Evolutionary conservation across 2,329 filamentous ascomycete species (phyloP).

Genomic region (Phyllosticta paracitricarpa): DNA sequence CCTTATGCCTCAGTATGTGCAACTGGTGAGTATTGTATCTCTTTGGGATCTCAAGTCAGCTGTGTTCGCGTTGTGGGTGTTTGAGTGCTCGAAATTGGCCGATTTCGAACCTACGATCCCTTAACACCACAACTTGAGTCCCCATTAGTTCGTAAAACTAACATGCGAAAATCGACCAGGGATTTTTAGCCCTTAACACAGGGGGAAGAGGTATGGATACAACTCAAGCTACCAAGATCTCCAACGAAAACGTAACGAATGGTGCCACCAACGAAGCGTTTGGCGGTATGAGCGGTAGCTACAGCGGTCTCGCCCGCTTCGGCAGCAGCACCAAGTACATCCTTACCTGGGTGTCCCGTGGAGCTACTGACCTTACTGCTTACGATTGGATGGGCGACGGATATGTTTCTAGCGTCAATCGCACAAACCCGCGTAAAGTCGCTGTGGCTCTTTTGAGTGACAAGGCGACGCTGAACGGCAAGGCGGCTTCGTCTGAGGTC

Average conservation of each 20-base stretch:
- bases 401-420: conserved; percentile 44
- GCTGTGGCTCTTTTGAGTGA: conserved; percentile 48
- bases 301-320: conserved; percentile 48
- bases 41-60: background rate
- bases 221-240: conserved; percentile 45
- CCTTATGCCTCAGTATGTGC: conserved; percentile 52
- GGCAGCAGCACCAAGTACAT: conserved; percentile 44
- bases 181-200: conserved; percentile 55
- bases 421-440: conserved; percentile 50
- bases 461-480: conserved; percentile 47
- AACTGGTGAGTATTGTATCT: background rate
- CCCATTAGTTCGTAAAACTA: background rate
- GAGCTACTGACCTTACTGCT: conserved; percentile 43
- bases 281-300: conserved; percentile 55
- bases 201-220: conserved; percentile 43
- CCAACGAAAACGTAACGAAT: conserved; percentile 53
- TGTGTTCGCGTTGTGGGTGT: background rate
- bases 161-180: conserved; percentile 44
- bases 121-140: background rate
- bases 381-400: conserved; percentile 50
- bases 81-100: background rate
- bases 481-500: conserved; percentile 45
- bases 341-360: conserved; percentile 54
- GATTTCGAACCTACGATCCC: background rate
- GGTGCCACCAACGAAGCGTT: conserved; percentile 49